A percentile compares a stretch with the other conserved stretches of the same genome.
Conservation (phyloP, 768 basidiomycete genomes). For the Phanerodontia chrysosporium region DNA sequence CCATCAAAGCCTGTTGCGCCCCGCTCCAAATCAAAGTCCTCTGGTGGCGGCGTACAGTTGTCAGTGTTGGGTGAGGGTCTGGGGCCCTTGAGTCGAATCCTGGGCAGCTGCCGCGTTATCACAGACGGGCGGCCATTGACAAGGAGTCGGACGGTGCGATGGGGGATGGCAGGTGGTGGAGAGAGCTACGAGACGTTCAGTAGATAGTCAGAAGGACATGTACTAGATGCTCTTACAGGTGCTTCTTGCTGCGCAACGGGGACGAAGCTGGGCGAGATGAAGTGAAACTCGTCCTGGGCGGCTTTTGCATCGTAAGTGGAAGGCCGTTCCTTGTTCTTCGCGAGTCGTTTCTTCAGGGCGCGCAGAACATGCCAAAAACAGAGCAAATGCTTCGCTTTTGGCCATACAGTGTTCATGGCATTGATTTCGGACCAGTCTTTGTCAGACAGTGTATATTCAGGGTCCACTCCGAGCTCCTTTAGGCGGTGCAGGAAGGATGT, state of each 20-base stretch:
- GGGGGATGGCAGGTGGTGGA: conserved; percentile 4
- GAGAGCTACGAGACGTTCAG: neutral
- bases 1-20: too few relatives aligned
- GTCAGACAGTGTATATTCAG: conserved; percentile 27
- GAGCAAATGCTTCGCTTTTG: conserved; percentile 33
- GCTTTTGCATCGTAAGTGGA: conserved; percentile 24
- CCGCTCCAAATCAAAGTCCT: neutral
- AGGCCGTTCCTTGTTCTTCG: conserved; percentile 23
- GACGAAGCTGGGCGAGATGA: neutral
- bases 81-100: neutral
- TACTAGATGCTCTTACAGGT: too few relatives aligned
- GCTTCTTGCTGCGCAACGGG: neutral
- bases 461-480: conserved; percentile 18
- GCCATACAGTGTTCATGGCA: conserved; percentile 23
- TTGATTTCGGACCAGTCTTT: conserved; percentile 34
- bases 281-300: conserved; percentile 14
- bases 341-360: conserved; percentile 26
- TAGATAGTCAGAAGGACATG: too few relatives aligned
- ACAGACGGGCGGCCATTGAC: conserved; percentile 5
- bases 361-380: conserved; percentile 35
- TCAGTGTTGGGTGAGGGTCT: neutral
- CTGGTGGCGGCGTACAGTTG: neutral
- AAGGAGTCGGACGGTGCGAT: neutral
- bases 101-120: conserved; percentile 1
- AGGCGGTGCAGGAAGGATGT: conserved; percentile 22